Conservation (phyloP, 768 basidiomycete species). For the Lentinula lateritia region DNA sequence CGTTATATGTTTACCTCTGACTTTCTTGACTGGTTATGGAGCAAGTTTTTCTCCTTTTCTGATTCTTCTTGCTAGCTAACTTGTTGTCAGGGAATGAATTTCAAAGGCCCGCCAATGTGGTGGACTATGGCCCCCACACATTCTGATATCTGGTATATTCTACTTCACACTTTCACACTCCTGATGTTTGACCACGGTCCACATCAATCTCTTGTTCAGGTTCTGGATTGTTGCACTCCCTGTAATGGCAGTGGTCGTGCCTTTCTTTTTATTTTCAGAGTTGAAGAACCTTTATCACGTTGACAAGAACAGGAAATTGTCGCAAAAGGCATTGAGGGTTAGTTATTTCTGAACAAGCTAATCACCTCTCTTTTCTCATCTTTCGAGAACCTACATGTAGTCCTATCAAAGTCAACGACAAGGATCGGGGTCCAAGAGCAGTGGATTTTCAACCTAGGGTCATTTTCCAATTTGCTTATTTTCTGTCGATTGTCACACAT, state of each 20-base stretch:
- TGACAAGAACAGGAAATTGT: conserved; percentile 33
- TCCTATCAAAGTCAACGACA: neutral
- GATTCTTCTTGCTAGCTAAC: neutral
- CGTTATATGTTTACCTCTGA: conserved; percentile 66
- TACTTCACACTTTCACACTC: neutral
- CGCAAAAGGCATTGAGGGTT: conserved; percentile 27
- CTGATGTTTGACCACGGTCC: neutral
- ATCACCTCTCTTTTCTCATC: neutral
- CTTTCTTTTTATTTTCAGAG: conserved; percentile 49
- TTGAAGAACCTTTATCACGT: conserved; percentile 40
- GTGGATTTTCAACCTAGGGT: too few species aligned
- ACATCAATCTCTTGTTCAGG: conserved; percentile 21
- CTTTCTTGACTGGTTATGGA: conserved; percentile 70
- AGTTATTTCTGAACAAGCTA: neutral
- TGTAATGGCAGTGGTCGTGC: conserved; percentile 46
- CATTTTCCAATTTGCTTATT: too few species aligned
- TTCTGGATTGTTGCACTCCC: conserved; percentile 68
- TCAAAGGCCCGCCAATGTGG: conserved; percentile 37
- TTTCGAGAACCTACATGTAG: neutral
- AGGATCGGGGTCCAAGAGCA: neutral
- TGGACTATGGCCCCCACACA: conserved; percentile 29
- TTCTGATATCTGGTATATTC: conserved; percentile 42
- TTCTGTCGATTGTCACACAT: too few species aligned
- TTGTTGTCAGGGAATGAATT: conserved; percentile 60
- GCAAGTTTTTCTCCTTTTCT: conserved; percentile 29